Evolutionary conservation across 2,329 filamentous ascomycete genomes (phyloP).

Genomic region (Exophiala phaeomuriformis): DNA sequence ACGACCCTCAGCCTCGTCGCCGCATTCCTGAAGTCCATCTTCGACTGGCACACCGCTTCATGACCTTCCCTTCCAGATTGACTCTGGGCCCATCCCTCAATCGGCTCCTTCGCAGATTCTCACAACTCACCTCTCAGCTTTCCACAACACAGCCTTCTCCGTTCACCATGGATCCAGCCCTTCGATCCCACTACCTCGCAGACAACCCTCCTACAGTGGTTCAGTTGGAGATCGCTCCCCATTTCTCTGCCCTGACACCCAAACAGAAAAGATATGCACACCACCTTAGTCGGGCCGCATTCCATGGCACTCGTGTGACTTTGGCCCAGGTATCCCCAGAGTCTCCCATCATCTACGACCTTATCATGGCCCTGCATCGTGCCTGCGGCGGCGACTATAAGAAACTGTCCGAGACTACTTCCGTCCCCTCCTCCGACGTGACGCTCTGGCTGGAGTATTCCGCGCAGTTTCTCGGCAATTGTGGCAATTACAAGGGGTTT

Average conservation of each 20-base stretch:
- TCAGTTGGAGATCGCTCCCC: slow-evolving; percentile 79
- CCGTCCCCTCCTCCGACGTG: slow-evolving; percentile 57
- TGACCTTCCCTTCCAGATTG: slow-evolving; percentile 3
- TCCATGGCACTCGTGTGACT: slow-evolving; percentile 69
- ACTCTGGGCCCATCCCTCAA: slow-evolving; percentile 1
- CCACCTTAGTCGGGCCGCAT: slow-evolving; percentile 68
- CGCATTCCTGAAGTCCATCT: not conserved
- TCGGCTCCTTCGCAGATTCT: slow-evolving; percentile 10
- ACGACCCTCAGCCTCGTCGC: not conserved
- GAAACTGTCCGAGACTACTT: slow-evolving; percentile 56
- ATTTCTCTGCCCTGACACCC: slow-evolving; percentile 62
- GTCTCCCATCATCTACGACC: slow-evolving; percentile 71
- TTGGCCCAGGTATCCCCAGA: slow-evolving; percentile 75
- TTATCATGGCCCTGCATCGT: slow-evolving; percentile 67
- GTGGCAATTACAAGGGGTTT: slow-evolving; percentile 80
- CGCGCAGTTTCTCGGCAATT: slow-evolving; percentile 70
- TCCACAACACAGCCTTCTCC: not conserved
- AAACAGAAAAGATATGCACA: slow-evolving; percentile 86
- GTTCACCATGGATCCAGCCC: slow-evolving; percentile 35
- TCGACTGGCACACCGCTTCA: not conserved
- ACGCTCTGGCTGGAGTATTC: slow-evolving; percentile 68
- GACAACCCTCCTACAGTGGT: slow-evolving; percentile 87
- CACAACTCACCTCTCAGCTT: slow-evolving; percentile 11
- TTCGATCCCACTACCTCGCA: slow-evolving; percentile 66
- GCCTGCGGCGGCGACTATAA: slow-evolving; percentile 64